phyloP scores from a whole-genome alignment of 495 filamentous ascomycete genomes.

The Lepidopterella palustris region DNA sequence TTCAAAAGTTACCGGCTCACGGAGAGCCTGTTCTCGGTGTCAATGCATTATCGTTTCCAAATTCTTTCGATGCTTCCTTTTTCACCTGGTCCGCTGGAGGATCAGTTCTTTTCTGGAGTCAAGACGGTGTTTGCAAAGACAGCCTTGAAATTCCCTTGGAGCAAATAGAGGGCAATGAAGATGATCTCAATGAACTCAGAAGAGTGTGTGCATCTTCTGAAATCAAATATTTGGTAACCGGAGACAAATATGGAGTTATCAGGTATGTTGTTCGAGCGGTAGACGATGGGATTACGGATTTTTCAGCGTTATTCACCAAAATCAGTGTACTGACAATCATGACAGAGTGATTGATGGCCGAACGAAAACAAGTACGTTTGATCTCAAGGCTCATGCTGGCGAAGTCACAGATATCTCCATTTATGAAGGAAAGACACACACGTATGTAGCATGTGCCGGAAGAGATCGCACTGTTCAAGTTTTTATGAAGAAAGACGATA shows the following conservation, averaged over 20 bases:
- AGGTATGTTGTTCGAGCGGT: conserved; percentile 46
- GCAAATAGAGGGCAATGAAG: conserved; percentile 47
- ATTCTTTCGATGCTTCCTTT: conserved; percentile 59
- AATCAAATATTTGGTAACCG: conserved; percentile 63
- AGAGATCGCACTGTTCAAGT: conserved; percentile 88
- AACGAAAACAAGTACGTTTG: conserved; percentile 46
- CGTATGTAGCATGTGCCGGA: conserved; percentile 69
- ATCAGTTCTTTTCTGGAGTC: conserved; percentile 71
- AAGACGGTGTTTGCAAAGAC: conserved; percentile 58
- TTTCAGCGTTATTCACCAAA: no score
- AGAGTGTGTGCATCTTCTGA: conserved; percentile 55
- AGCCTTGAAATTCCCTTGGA: conserved; percentile 64
- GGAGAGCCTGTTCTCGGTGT: conserved; percentile 75
- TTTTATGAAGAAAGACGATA: conserved; percentile 54
- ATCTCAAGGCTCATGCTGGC: conserved; percentile 75
- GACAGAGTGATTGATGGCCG: conserved; percentile 42
- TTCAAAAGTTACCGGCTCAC: conserved; percentile 57
- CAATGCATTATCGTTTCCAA: conserved; percentile 49
- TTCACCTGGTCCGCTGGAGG: conserved; percentile 82
- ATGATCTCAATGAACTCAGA: conserved; percentile 67
- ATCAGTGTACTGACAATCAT: neutral
- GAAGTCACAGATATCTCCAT: conserved; percentile 81
- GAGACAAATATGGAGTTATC: conserved; percentile 78
- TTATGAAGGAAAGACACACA: conserved; percentile 46
- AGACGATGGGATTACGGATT: no score